These are phyloP conservation scores for Microsporum ferrugineum DNA, from an alignment of 2,329 filamentous ascomycete species.

Conservation along the genomic window DNA sequence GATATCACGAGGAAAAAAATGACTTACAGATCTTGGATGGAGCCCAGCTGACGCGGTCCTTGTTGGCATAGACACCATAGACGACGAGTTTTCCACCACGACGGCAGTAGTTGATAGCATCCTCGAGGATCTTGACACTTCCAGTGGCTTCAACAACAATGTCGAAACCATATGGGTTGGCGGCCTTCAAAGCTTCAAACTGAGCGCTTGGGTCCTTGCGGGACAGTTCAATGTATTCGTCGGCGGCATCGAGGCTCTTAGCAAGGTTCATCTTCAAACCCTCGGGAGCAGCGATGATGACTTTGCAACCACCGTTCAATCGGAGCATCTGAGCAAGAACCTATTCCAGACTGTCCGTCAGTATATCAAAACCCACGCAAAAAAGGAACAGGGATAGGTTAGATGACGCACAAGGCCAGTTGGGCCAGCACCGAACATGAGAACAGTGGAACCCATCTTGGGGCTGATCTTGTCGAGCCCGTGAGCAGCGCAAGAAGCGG, in stretches of 20 bases:
- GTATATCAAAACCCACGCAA: neutral
- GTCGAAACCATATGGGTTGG: conserved; percentile 63
- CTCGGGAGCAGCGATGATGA: conserved; percentile 56
- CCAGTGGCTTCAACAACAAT: conserved; percentile 63
- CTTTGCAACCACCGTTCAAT: conserved; percentile 56
- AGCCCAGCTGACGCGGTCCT: conserved; percentile 54
- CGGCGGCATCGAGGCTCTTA: conserved; percentile 36
- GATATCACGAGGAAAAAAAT: conserved; percentile 14
- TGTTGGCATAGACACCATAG: conserved; percentile 57
- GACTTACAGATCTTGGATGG: conserved; percentile 59
- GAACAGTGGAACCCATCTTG: conserved; percentile 51
- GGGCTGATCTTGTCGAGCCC: conserved; percentile 57
- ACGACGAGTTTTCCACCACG: conserved; percentile 61
- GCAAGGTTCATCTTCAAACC: conserved; percentile 63
- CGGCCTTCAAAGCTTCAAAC: conserved; percentile 50
- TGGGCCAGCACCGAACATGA: conserved; percentile 57
- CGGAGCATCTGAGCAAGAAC: conserved; percentile 52
- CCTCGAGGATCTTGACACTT: conserved; percentile 56
- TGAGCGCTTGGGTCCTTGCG: conserved; percentile 44
- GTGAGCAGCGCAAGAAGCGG: conserved; percentile 57
- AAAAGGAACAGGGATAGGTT: neutral
- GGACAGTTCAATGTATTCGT: conserved; percentile 39
- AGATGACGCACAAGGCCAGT: conserved; percentile 44
- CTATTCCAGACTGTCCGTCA: conserved; percentile 11
- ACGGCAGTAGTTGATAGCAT: conserved; percentile 59